phyloP scores from a whole-genome alignment of 768 basidiomycete genomes.

The Boletus tomentosulus region DNA sequence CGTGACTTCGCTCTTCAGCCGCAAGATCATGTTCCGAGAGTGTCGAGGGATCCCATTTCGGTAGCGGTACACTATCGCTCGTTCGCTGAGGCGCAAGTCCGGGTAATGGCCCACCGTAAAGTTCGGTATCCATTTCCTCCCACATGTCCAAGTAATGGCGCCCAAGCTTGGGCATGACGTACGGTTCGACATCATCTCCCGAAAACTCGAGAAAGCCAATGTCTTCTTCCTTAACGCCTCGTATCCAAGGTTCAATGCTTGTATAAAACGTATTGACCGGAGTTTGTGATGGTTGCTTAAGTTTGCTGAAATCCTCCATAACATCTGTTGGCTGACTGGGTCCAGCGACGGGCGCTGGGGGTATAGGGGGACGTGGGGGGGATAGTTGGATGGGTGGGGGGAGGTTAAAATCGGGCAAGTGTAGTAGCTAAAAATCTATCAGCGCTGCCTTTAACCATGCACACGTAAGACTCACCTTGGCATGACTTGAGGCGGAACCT shows the following conservation, averaged over 20 bases:
- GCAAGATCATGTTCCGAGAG: constrained; percentile 66
- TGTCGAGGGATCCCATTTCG: constrained; percentile 82
- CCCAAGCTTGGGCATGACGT: constrained; percentile 79
- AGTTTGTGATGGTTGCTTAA: constrained; percentile 70
- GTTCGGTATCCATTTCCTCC: constrained; percentile 82
- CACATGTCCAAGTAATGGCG: constrained; percentile 85
- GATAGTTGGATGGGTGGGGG: constrained; percentile 50
- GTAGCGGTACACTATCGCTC: constrained; percentile 36
- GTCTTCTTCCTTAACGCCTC: constrained; percentile 91
- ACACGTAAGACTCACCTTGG: constrained; percentile 42
- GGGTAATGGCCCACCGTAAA: constrained; percentile 41
- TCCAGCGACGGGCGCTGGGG: constrained; percentile 64
- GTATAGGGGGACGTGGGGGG: constrained; percentile 58
- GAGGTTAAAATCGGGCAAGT: constrained; percentile 59
- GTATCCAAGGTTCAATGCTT: constrained; percentile 85
- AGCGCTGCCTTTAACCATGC: constrained; percentile 3
- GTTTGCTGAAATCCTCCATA: constrained; percentile 82
- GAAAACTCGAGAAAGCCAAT: constrained; percentile 88
- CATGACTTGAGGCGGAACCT: constrained; percentile 38
- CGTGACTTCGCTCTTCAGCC: constrained; percentile 77
- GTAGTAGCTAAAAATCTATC: constrained; percentile 21
- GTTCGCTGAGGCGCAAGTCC: constrained; percentile 38
- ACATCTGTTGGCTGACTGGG: constrained; percentile 83
- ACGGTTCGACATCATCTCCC: constrained; percentile 88
- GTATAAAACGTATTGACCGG: constrained; percentile 77